Conservation (phyloP, 2,329 filamentous ascomycete genomes). For the Pseudogymnoascus sp. region DNA sequence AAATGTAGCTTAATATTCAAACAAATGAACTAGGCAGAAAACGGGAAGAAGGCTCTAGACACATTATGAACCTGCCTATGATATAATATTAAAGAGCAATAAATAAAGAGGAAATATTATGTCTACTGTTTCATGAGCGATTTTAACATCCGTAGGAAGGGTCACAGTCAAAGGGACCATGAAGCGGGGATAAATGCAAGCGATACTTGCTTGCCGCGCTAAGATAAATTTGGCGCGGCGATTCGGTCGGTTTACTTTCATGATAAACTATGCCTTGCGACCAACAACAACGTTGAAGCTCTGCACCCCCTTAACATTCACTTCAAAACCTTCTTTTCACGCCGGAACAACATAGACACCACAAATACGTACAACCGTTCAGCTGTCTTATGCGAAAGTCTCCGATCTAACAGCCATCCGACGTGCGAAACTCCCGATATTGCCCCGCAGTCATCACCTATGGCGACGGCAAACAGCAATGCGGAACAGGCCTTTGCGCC, state of each 20-base stretch:
- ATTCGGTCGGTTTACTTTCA: conserved; percentile 7
- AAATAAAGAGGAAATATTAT: neutral
- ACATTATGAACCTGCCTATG: neutral
- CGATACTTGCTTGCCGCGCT: conserved; percentile 6
- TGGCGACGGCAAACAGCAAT: conserved; percentile 59
- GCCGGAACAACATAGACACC: neutral
- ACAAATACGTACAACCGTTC: neutral
- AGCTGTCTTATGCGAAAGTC: conserved; percentile 4
- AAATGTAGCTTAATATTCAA: neutral
- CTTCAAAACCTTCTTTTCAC: neutral
- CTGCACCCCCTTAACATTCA: neutral
- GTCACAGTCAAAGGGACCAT: neutral
- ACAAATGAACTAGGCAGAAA: neutral
- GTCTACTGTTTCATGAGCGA: neutral
- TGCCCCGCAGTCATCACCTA: conserved; percentile 29
- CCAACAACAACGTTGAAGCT: conserved; percentile 8
- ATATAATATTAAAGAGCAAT: neutral
- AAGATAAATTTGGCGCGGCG: conserved; percentile 7
- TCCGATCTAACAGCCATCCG: conserved; percentile 5
- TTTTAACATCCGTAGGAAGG: neutral
- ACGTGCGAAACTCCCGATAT: conserved; percentile 1
- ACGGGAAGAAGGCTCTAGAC: neutral
- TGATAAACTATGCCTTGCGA: conserved; percentile 7
- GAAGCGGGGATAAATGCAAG: conserved; percentile 5
- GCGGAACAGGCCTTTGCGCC: conserved; percentile 67